Evolutionary conservation across 106 monocot genomes (phyloP).

Genomic region (Dendrobium nobile): DNA sequence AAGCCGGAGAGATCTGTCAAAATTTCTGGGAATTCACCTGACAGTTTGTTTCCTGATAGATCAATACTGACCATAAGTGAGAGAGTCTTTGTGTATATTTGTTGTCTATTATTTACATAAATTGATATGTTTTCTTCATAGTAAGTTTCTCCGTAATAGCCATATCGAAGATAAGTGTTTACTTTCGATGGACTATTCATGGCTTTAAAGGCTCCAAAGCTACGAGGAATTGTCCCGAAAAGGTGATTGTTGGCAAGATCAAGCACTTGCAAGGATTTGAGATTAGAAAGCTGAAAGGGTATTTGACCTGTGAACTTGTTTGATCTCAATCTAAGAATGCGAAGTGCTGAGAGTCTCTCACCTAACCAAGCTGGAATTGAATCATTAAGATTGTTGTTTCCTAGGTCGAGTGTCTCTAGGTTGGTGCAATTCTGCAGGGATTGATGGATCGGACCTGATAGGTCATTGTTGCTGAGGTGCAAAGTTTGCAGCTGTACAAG

Average conservation of each 20-base stretch:
- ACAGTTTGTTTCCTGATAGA: background rate
- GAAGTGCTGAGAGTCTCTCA: background rate
- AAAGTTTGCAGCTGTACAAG: slow-evolving; percentile 2
- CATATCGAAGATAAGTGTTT: background rate
- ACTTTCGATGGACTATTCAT: background rate
- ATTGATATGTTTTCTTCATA: background rate
- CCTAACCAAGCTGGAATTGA: slow-evolving; percentile 13
- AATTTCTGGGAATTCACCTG: background rate
- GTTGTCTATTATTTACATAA: background rate
- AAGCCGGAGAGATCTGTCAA: background rate
- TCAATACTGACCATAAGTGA: slow-evolving; percentile 2
- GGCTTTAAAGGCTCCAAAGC: slow-evolving; percentile 4
- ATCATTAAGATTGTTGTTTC: slow-evolving; percentile 7
- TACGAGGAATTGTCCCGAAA: background rate
- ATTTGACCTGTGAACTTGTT: slow-evolving; percentile 3
- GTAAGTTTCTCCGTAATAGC: background rate
- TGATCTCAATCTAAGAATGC: background rate
- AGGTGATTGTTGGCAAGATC: slow-evolving; percentile 3
- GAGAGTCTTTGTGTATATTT: background rate
- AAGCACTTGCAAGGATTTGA: background rate
- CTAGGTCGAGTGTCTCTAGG: slow-evolving; percentile 7
- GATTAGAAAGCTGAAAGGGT: slow-evolving; percentile 4
- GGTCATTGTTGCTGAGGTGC: slow-evolving; percentile 9
- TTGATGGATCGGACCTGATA: slow-evolving; percentile 1
- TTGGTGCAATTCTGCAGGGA: slow-evolving; percentile 7